These are phyloP conservation scores for Achaetomiella virescens DNA, from an alignment of 495 filamentous ascomycete genomes.

Conservation along the genomic window DNA sequence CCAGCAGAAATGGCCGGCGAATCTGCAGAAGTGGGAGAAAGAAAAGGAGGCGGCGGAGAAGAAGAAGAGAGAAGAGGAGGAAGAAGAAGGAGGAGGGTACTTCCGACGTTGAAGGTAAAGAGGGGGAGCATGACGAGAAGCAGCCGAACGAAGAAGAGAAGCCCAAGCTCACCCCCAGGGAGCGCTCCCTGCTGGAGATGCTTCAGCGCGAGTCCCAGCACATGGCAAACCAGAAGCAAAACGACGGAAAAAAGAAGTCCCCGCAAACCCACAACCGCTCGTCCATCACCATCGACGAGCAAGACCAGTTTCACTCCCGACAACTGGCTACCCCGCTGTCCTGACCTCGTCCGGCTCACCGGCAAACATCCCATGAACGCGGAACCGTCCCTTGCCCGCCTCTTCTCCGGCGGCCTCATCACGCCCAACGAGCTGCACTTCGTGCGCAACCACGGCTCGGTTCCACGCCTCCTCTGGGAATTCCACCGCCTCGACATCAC, in stretches of 20 bases:
- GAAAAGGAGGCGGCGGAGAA: neutral
- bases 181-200: conserved; percentile 6
- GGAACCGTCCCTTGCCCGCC: conserved; percentile 3
- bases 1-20: conserved; percentile 10
- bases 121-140: neutral
- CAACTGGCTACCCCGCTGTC: conserved; percentile 17
- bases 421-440: conserved; percentile 17
- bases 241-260: conserved; percentile 8
- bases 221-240: conserved; percentile 5
- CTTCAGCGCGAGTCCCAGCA: neutral
- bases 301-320: conserved; percentile 19
- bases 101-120: neutral
- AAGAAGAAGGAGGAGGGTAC: neutral
- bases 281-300: conserved; percentile 18
- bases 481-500: conserved; percentile 17
- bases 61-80: neutral
- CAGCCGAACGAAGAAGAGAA: neutral
- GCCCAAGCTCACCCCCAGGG: conserved; percentile 2
- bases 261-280: conserved; percentile 16
- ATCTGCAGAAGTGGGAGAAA: conserved; percentile 1
- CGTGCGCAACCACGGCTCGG: conserved; percentile 16
- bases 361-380: conserved; percentile 17
- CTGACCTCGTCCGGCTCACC: conserved; percentile 9
- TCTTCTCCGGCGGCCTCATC: conserved; percentile 12
- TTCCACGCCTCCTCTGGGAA: conserved; percentile 17